Evolutionary conservation across 805 yeast genomes (phyloP).

Genomic region (Starmerella lactis-condensi): DNA sequence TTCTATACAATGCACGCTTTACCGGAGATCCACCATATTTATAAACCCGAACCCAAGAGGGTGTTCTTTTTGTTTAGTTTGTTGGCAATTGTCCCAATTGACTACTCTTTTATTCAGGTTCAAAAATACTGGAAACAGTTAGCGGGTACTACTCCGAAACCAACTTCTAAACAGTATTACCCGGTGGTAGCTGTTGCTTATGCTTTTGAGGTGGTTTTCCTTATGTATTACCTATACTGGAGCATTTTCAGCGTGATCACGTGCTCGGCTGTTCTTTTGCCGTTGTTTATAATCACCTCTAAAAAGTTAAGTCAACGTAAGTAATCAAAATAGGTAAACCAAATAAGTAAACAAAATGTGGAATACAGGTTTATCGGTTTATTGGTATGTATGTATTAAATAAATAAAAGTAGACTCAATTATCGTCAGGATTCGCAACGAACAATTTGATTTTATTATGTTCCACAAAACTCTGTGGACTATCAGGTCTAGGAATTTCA

Average conservation of each 20-base stretch:
- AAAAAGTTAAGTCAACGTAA: not conserved
- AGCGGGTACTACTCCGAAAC: not conserved
- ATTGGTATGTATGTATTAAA: not conserved
- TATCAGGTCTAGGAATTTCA: constrained; percentile 1
- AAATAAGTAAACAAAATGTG: not conserved
- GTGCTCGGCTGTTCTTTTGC: constrained; percentile 30
- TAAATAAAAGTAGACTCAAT: not conserved
- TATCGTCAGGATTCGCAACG: constrained; percentile 25
- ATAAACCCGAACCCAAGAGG: too few relatives aligned
- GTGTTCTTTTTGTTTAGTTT: too few relatives aligned
- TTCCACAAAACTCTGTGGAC: constrained; percentile 21
- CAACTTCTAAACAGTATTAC: not conserved
- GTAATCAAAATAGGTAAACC: not conserved
- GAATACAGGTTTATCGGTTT: not conserved
- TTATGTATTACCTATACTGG: constrained; percentile 38
- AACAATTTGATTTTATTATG: constrained; percentile 22
- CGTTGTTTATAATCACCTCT: constrained; percentile 29
- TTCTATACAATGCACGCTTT: too few relatives aligned
- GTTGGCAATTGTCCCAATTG: too few relatives aligned
- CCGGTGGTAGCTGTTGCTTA: constrained; percentile 24
- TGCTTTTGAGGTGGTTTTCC: constrained; percentile 36
- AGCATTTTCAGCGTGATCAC: constrained; percentile 42
- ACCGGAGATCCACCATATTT: too few relatives aligned
- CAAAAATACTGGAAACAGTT: too few relatives aligned
- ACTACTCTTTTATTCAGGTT: too few relatives aligned